Percentiles rank a stretch among this genome's conserved stretches.
phyloP scores from a whole-genome alignment of 2,329 filamentous ascomycete species.

The Mycosphaerella arachidis region DNA sequence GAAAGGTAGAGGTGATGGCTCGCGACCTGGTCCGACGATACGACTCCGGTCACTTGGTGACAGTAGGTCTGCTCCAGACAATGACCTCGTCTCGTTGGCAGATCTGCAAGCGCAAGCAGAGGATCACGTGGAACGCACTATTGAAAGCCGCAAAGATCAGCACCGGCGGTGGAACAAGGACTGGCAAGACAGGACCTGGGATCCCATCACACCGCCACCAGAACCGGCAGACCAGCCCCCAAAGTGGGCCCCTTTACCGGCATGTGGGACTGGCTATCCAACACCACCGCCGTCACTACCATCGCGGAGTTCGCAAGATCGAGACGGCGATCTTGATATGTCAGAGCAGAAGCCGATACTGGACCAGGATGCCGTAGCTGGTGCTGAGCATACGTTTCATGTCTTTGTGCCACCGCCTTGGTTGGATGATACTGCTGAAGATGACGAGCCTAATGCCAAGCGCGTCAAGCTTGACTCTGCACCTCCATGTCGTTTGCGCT shows the following conservation, averaged over 20 bases:
- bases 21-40: conserved; percentile 56
- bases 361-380: conserved; percentile 8
- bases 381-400: conserved; percentile 23
- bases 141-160: conserved; percentile 81
- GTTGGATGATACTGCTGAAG: conserved; percentile 8
- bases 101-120: conserved; percentile 78
- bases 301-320: conserved; percentile 37
- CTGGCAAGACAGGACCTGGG: conserved; percentile 81
- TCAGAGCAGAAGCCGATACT: conserved; percentile 25
- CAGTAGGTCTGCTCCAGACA: conserved; percentile 62
- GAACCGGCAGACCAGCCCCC: conserved; percentile 43
- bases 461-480: conserved; percentile 43
- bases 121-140: conserved; percentile 72
- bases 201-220: conserved; percentile 73
- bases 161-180: conserved; percentile 89
- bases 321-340: conserved; percentile 36
- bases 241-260: conserved; percentile 28
- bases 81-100: conserved; percentile 71
- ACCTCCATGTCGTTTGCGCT: conserved; percentile 74
- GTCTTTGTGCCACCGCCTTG: conserved; percentile 19
- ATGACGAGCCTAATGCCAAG: conserved; percentile 16
- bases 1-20: conserved; percentile 55
- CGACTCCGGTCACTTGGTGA: conserved; percentile 55
- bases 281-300: conserved; percentile 46
- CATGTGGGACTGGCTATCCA: conserved; percentile 34